Evolutionary conservation across 108 stramenopile species (phyloP).

Genomic region (Skeletonema potamos): DNA sequence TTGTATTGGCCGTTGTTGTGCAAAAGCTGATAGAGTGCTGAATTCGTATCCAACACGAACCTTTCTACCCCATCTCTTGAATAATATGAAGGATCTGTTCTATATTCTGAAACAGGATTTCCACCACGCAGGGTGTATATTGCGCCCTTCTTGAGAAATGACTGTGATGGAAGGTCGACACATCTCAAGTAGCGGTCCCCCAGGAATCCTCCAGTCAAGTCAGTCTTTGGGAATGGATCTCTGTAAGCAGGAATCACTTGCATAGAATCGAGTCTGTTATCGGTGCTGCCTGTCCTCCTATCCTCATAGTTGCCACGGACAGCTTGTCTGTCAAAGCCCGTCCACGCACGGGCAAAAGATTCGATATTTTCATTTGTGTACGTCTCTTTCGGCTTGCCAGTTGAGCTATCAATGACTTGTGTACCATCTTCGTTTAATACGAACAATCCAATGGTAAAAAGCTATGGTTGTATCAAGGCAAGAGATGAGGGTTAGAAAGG

Average conservation of each 20-base stretch:
- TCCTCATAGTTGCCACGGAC: constrained; percentile 54
- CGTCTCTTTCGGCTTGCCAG: constrained; percentile 37
- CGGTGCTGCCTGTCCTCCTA: not conserved
- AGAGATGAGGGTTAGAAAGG: not conserved
- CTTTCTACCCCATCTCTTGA: constrained; percentile 10
- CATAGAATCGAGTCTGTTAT: constrained; percentile 57
- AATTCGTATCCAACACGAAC: constrained; percentile 14
- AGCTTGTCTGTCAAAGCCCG: constrained; percentile 52
- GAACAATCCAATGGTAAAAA: constrained; percentile 70
- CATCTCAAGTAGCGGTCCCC: constrained; percentile 75
- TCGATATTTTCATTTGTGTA: constrained; percentile 81
- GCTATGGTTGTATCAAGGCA: constrained; percentile 43
- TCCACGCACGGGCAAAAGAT: constrained; percentile 63
- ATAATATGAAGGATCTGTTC: constrained; percentile 14
- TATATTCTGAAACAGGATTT: constrained; percentile 13
- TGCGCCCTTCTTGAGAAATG: constrained; percentile 63
- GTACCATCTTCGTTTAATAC: constrained; percentile 70
- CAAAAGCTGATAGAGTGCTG: constrained; percentile 27
- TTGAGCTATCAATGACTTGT: constrained; percentile 20
- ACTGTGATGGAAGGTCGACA: constrained; percentile 46
- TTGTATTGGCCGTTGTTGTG: constrained; percentile 26
- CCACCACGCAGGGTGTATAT: constrained; percentile 56
- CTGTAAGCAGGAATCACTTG: constrained; percentile 36
- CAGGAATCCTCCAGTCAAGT: constrained; percentile 51
- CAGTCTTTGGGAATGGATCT: constrained; percentile 73